Percentiles rank a stretch among this genome's conserved stretches.
Conservation (phyloP, 2,329 filamentous ascomycete species). For the Xylariaceae sp. region DNA sequence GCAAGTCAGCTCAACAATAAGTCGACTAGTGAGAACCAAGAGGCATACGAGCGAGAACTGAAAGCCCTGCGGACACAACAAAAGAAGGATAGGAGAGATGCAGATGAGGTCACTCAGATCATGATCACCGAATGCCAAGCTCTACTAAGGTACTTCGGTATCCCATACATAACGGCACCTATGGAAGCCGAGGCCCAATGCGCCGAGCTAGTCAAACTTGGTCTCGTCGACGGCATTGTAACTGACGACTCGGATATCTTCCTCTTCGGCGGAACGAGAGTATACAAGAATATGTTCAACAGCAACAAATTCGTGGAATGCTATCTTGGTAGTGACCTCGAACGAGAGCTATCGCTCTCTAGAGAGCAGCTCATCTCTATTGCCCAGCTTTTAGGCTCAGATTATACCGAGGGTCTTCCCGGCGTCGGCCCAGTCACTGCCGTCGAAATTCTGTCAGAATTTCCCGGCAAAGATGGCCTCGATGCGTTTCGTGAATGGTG, state of each 20-base stretch:
- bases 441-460: conserved; percentile 90
- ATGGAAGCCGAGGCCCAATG: conserved; percentile 99
- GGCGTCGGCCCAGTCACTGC: conserved; percentile 93
- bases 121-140: conserved; percentile 97
- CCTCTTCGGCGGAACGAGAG: conserved; percentile 88
- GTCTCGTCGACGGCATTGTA: conserved; percentile 93
- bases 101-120: conserved; percentile 92
- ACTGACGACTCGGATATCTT: conserved; percentile 97
- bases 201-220: conserved; percentile 79
- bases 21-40: conserved; percentile 62
- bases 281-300: conserved; percentile 99
- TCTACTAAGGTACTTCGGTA: conserved; percentile 81
- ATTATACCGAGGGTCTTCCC: conserved; percentile 90
- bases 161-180: conserved; percentile 94
- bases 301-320: conserved; percentile 97
- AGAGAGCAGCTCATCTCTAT: conserved; percentile 84
- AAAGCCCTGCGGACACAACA: conserved; percentile 87
- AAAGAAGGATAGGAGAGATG: conserved; percentile 91
- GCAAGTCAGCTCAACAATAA: conserved; percentile 81
- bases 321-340: conserved; percentile 78
- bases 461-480: conserved; percentile 59
- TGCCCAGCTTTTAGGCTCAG: conserved; percentile 85
- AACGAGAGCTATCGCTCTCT: conserved; percentile 82
- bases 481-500: conserved; percentile 85
- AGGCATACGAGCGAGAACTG: conserved; percentile 83